Evolutionary conservation across 1,139 yeast genomes (phyloP), one percentile per base, ranked within the genome.

Genomic region (Yamadazyma triangularis): DNA sequence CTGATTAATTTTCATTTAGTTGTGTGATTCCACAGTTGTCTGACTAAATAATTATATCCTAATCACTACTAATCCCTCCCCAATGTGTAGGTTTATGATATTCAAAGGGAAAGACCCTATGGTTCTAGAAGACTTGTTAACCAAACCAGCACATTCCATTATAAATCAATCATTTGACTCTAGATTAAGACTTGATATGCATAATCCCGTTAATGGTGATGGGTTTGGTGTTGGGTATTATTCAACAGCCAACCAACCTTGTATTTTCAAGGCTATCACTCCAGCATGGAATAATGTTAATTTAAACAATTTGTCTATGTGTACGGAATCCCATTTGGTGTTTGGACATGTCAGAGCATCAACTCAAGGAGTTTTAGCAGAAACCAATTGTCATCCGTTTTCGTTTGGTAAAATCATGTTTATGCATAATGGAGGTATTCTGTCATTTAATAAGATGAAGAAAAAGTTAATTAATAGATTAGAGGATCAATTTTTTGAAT

Each of bases 211-310:
- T 43, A 91, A 91, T 53, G 98, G 98, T 25, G 98, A 91, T 56
- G 98, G 98, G 2, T 91, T 91, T 55, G 98, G 98, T 1, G 94
- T 91, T 7, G 97, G 97, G 1, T 91, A 91, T 60, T 91, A 91
- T 51, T 72, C 85, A 2, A 63, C 79, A 6, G 83, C 77, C 15
- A 52, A 62, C 25, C 48, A 53, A 33, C 60, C 66, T 7, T 48
- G 63, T 39, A 73, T 88, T 3, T 91, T 85, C 63, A 82, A 87
- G 47, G 96, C 97, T 13, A 89, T 88, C 32, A 91, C 97, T 0
- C 96, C 95, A 0, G 97, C 98, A 0, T 91, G 98, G 98, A 91
- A 91, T 59, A 91, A 91, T 55, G 78, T 85, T 51, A 91, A 91
- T 52, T 64, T 91, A 40, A 91, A 86, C 39, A 77, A 89, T 31